These are phyloP conservation scores for Delitschia confertaspora DNA, from an alignment of 495 filamentous ascomycete species.

Conservation along the genomic window DNA sequence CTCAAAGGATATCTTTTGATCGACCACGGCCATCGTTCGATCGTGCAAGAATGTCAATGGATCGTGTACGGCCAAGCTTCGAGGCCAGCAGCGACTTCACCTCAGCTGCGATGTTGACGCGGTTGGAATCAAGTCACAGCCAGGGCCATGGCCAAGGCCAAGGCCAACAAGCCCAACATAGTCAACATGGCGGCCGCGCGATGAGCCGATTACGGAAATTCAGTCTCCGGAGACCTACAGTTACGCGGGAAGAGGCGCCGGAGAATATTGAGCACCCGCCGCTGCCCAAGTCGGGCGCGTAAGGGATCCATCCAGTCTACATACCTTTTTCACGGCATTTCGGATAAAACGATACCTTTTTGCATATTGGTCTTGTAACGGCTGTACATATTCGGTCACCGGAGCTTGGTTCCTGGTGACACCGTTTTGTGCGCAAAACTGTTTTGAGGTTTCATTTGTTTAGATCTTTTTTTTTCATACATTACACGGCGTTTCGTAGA, in stretches of 20 bases:
- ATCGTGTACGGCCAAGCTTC: slow-evolving; percentile 66
- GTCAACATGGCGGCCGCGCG: background rate
- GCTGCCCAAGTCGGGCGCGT: no score
- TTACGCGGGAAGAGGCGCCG: slow-evolving; percentile 22
- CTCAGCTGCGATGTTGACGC: slow-evolving; percentile 68
- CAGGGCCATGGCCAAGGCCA: no score
- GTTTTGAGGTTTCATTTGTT: slow-evolving; percentile 11
- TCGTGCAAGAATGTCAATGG: slow-evolving; percentile 64
- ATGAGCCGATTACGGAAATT: slow-evolving; percentile 24
- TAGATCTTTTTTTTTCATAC: slow-evolving; percentile 9
- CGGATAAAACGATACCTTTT: slow-evolving; percentile 3
- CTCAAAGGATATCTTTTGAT: slow-evolving; percentile 32
- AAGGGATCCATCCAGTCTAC: no score
- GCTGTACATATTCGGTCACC: slow-evolving; percentile 22
- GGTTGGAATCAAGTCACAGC: slow-evolving; percentile 52
- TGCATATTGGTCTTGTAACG: slow-evolving; percentile 14
- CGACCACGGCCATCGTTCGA: slow-evolving; percentile 64
- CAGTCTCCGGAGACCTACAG: slow-evolving; percentile 19
- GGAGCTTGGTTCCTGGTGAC: background rate
- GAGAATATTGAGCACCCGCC: background rate
- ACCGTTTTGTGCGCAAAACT: slow-evolving; percentile 16
- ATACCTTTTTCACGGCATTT: slow-evolving; percentile 3
- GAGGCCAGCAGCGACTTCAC: slow-evolving; percentile 86
- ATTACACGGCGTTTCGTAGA: slow-evolving; percentile 20
- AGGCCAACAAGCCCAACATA: background rate